A percentile compares a stretch with the other conserved stretches of the same genome.
Conservation (phyloP, 2,329 filamentous ascomycete species). For the Phialocephala sp. region DNA sequence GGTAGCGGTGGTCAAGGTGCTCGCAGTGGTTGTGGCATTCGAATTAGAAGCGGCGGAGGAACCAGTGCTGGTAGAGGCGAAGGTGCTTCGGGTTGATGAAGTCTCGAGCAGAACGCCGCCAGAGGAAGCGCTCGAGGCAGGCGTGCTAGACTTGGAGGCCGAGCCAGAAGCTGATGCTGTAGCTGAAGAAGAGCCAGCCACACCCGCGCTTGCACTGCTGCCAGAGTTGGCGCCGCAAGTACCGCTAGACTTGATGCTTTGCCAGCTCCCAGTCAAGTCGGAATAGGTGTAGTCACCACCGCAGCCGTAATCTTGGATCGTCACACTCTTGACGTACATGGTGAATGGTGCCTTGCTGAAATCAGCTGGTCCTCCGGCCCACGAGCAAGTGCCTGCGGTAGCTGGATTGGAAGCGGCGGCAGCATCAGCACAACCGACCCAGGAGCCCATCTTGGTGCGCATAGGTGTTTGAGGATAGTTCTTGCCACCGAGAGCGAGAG, state of each 20-base stretch:
- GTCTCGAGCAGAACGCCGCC: conserved; percentile 12
- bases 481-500: conserved; percentile 54
- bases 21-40: conserved; percentile 18
- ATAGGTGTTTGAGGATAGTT: conserved; percentile 74
- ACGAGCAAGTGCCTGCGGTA: conserved; percentile 64
- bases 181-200: background rate
- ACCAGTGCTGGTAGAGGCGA: conserved; percentile 16
- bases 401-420: conserved; percentile 50
- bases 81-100: conserved; percentile 23
- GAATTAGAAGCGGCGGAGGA: conserved; percentile 11
- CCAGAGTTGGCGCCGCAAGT: conserved; percentile 27
- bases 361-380: conserved; percentile 66
- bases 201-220: background rate
- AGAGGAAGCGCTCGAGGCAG: conserved; percentile 1
- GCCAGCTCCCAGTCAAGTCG: conserved; percentile 52
- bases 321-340: conserved; percentile 57
- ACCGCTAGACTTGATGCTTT: conserved; percentile 51
- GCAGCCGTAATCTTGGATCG: conserved; percentile 56
- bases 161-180: conserved; percentile 19
- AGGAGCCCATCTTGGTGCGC: conserved; percentile 67
- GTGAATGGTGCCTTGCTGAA: conserved; percentile 52
- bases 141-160: conserved; percentile 17
- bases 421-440: conserved; percentile 46
- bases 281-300: conserved; percentile 55
- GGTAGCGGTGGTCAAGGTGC: conserved; percentile 26